phyloP scores from a whole-genome alignment of 768 basidiomycete genomes.

The Phylloporus sp. region DNA sequence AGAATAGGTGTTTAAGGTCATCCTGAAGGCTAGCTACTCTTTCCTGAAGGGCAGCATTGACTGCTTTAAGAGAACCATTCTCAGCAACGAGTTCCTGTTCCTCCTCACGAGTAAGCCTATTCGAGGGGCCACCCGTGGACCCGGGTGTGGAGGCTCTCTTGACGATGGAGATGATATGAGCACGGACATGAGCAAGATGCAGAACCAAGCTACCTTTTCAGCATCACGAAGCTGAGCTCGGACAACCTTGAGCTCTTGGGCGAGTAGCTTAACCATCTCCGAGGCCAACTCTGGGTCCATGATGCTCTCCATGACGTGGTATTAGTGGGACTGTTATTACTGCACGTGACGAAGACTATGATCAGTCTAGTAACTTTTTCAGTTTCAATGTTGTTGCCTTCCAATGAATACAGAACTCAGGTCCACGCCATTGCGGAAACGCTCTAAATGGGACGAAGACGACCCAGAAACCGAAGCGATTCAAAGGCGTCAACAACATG shows the following conservation, averaged over 20 bases:
- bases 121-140: neutral
- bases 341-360: conserved; percentile 21
- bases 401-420: conserved; percentile 28
- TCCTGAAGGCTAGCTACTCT: conserved; percentile 14
- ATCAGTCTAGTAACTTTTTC: too few relatives aligned
- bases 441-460: conserved; percentile 70
- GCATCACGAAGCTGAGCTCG: conserved; percentile 22
- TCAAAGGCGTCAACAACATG: conserved; percentile 34
- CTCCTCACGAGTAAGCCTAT: conserved; percentile 2
- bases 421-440: conserved; percentile 61
- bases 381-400: conserved; percentile 18
- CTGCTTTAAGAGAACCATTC: conserved; percentile 15
- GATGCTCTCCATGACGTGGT: conserved; percentile 13
- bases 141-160: conserved; percentile 12
- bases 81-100: conserved; percentile 12
- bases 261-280: conserved; percentile 26
- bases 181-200: neutral
- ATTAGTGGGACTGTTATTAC: too few relatives aligned
- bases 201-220: conserved; percentile 13
- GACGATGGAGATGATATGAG: neutral
- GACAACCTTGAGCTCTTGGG: conserved; percentile 21
- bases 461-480: conserved; percentile 43
- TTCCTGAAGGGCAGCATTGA: conserved; percentile 17
- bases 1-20: neutral
- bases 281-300: conserved; percentile 25